Evolutionary conservation across 805 yeast genomes (phyloP), one percentile per base, ranked within the genome.

Genomic region (Ogataea trehaloabstinens): DNA sequence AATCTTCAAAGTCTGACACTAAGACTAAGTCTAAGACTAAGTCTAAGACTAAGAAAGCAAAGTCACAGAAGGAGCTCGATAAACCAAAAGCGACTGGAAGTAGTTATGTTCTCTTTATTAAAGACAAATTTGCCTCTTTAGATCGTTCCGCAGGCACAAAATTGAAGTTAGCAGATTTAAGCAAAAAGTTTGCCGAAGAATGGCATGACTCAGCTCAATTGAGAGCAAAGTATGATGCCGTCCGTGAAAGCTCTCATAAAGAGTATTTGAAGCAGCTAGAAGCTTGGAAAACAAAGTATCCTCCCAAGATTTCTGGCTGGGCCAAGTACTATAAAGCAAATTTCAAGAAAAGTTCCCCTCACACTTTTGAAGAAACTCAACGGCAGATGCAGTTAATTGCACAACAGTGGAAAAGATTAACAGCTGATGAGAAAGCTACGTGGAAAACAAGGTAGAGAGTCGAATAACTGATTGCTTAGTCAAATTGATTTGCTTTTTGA

Each of bases 231-330:
- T 57, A 45, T 33, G 19, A 27, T 4, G 24, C 19, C 17, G 17
- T 34, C 13, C 18, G 28, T 28, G 29, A 45, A 13, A 24, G 35
- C 17, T 39, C 40, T 17, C 25, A 28, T 17, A 49, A 29, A 11
- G 20, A 44, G 25, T 48, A 53, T 18, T 17, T 18, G 1, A 34
- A 37, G 16, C 48, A 38, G 4, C n/a, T 48, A 18, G 49, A 44
- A 1, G 55, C 44, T 2, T 59, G 63, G 63, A 46, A 44, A 16
- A 43, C 31, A 6, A 55, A 55, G 27, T 53, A 48, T 25, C 50
- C 49, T 12, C 40, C 38, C 17, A 49, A 51, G 27, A 37, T 48
- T 7, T 31, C 49, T 6, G 55, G 53, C 17, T 59, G 55, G 42
- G 40, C 37, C 22, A 51, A 49, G 28, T 59, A 49, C 31, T 40